A percentile compares a stretch with the other conserved stretches of the same genome.
These are phyloP conservation scores for Trametes sp. DNA, from an alignment of 1,284 basidiomycete species.

Conservation along the genomic window DNA sequence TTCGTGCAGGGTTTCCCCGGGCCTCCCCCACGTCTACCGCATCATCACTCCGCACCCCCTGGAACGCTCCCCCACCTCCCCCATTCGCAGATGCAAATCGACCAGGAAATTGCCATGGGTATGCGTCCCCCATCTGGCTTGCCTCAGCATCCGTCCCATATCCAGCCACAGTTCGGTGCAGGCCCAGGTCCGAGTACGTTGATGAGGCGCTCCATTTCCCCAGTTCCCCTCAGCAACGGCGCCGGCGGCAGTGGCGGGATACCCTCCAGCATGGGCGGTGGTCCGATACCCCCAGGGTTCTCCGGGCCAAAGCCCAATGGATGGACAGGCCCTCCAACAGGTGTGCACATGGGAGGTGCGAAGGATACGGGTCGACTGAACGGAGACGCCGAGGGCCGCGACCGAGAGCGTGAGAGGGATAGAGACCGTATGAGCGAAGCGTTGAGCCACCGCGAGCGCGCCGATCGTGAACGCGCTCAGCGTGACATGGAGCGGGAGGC, in stretches of 20 bases:
- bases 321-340: constrained; percentile 28
- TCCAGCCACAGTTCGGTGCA: constrained; percentile 32
- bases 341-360: constrained; percentile 11
- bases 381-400: constrained; percentile 38
- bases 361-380: constrained; percentile 35
- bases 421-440: constrained; percentile 40
- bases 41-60: constrained; percentile 39
- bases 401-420: constrained; percentile 37
- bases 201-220: constrained; percentile 42
- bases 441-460: constrained; percentile 38
- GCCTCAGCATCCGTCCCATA: constrained; percentile 28
- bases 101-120: constrained; percentile 34
- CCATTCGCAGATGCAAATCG: constrained; percentile 38
- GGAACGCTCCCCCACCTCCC: constrained; percentile 32
- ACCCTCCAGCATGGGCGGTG: constrained; percentile 27
- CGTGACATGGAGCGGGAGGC: constrained; percentile 36
- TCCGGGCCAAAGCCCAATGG: constrained; percentile 34
- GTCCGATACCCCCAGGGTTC: constrained; percentile 30
- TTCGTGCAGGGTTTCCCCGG: constrained; percentile 35
- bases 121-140: constrained; percentile 34
- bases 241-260: constrained; percentile 24
- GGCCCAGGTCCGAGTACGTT: constrained; percentile 30
- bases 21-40: constrained; percentile 35
- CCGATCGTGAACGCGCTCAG: constrained; percentile 39
- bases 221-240: constrained; percentile 37